Percentiles rank a stretch among this genome's conserved stretches.
phyloP scores from a whole-genome alignment of 1,139 yeast genomes.

The Pichia inconspicua region DNA sequence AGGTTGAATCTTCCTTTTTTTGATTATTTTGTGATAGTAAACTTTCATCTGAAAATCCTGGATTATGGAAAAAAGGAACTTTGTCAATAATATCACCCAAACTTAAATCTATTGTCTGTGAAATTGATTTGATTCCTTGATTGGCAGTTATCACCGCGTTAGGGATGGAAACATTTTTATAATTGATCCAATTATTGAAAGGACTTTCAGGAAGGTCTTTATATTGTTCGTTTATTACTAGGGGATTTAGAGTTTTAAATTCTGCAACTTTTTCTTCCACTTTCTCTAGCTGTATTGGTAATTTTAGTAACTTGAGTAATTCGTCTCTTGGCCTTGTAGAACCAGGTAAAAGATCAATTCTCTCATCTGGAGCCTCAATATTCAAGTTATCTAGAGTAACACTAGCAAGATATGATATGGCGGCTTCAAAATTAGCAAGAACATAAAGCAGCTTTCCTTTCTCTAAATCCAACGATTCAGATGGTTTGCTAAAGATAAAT shows the following conservation, averaged over 20 bases:
- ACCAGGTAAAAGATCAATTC: slow-evolving; percentile 7
- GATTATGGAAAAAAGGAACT: slow-evolving; percentile 23
- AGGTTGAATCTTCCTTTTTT: slow-evolving; percentile 2
- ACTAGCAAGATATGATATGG: slow-evolving; percentile 45
- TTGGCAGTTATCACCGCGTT: slow-evolving; percentile 28
- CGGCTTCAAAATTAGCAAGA: slow-evolving; percentile 59
- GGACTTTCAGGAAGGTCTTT: background rate
- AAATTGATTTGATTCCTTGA: slow-evolving; percentile 28
- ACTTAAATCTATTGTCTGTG: slow-evolving; percentile 29
- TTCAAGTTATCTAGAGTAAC: slow-evolving; percentile 36
- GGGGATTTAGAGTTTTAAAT: slow-evolving; percentile 13
- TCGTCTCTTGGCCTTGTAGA: slow-evolving; percentile 4
- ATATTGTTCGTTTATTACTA: background rate
- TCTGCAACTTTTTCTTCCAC: slow-evolving; percentile 21
- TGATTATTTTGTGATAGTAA: background rate
- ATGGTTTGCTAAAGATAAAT: slow-evolving; percentile 24
- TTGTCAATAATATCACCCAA: slow-evolving; percentile 27
- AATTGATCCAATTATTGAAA: slow-evolving; percentile 9
- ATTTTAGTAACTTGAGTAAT: slow-evolving; percentile 11
- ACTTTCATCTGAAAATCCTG: background rate
- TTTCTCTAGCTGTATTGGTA: slow-evolving; percentile 21
- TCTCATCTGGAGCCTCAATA: slow-evolving; percentile 13
- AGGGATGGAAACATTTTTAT: slow-evolving; percentile 17
- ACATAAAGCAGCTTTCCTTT: slow-evolving; percentile 50
- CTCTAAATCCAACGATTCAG: slow-evolving; percentile 18